Conservation (phyloP, 768 basidiomycete species). For the Auriscalpium microsporum region DNA sequence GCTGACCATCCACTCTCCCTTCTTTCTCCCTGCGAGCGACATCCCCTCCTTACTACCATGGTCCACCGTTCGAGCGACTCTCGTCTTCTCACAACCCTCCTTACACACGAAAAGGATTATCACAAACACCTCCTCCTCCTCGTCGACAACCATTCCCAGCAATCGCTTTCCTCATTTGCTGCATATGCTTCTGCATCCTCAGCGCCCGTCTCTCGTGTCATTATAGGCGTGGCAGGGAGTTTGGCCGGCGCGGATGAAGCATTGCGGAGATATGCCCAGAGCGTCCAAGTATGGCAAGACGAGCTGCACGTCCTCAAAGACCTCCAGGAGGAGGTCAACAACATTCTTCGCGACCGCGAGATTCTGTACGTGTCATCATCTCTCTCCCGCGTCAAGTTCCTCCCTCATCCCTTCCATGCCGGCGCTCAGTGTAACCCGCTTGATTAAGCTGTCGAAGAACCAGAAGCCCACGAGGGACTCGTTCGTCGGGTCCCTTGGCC, state of each 20-base stretch:
- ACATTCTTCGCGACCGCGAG: constrained; percentile 66
- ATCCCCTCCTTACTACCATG: constrained; percentile 29
- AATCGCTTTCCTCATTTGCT: constrained; percentile 55
- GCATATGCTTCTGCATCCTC: constrained; percentile 68
- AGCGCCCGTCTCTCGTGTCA: constrained; percentile 42
- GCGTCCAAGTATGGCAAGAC: constrained; percentile 60
- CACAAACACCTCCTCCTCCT: constrained; percentile 49
- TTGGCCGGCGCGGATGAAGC: constrained; percentile 64
- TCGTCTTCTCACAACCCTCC: constrained; percentile 59
- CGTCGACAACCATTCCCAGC: constrained; percentile 44
- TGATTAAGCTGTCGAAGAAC: constrained; percentile 71
- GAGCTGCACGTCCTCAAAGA: constrained; percentile 50
- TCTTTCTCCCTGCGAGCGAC: too few species aligned
- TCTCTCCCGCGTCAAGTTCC: not conserved
- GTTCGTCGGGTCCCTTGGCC: constrained; percentile 31
- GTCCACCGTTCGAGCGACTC: constrained; percentile 69
- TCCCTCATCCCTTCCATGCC: not conserved
- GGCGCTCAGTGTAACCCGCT: constrained; percentile 54
- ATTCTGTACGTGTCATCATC: constrained; percentile 49
- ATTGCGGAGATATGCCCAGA: constrained; percentile 46
- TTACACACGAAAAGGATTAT: constrained; percentile 66
- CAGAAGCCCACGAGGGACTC: constrained; percentile 32
- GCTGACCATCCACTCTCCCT: too few species aligned
- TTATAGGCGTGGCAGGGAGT: constrained; percentile 44
- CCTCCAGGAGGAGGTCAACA: constrained; percentile 66